phyloP scores from a whole-genome alignment of 768 basidiomycete genomes.

The Pluteus cervinus region DNA sequence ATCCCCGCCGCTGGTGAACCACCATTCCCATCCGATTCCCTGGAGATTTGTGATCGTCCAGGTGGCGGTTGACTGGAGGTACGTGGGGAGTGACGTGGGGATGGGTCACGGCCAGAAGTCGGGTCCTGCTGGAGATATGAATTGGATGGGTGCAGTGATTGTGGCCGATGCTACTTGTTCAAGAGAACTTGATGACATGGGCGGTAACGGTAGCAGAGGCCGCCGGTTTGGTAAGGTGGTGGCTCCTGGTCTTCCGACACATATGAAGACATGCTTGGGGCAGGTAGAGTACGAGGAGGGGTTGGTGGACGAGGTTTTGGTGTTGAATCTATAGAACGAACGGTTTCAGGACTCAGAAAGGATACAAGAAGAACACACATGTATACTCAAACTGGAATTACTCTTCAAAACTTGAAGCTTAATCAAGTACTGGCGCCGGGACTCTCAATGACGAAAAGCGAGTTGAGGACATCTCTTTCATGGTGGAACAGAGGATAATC shows the following conservation, averaged over 20 bases:
- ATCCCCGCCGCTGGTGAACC: conserved; percentile 23
- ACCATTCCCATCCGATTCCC: conserved; percentile 5
- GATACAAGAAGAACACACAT: conserved; percentile 21
- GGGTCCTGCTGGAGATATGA: neutral
- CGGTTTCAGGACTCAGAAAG: conserved; percentile 14
- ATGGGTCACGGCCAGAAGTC: neutral
- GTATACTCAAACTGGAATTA: conserved; percentile 30
- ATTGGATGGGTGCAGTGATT: conserved; percentile 1
- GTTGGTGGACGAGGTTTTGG: conserved; percentile 23
- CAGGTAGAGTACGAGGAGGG: conserved; percentile 10
- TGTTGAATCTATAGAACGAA: neutral
- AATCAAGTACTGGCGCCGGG: too few species aligned
- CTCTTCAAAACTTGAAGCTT: conserved; percentile 71
- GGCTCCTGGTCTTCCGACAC: conserved; percentile 14
- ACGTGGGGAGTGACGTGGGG: too few species aligned
- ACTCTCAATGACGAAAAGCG: too few species aligned
- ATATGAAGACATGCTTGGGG: too few species aligned
- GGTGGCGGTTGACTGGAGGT: too few species aligned
- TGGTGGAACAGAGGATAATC: too few species aligned
- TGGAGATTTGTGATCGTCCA: conserved; percentile 9
- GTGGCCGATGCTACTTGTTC: too few species aligned
- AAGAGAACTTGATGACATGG: too few species aligned
- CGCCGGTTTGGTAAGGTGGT: too few species aligned
- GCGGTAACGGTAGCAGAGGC: too few species aligned
- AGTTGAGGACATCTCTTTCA: too few species aligned